These are phyloP conservation scores for Coemansia sp. DNA, from an alignment of 192 early-diverging fungal genomes.

Conservation along the genomic window DNA sequence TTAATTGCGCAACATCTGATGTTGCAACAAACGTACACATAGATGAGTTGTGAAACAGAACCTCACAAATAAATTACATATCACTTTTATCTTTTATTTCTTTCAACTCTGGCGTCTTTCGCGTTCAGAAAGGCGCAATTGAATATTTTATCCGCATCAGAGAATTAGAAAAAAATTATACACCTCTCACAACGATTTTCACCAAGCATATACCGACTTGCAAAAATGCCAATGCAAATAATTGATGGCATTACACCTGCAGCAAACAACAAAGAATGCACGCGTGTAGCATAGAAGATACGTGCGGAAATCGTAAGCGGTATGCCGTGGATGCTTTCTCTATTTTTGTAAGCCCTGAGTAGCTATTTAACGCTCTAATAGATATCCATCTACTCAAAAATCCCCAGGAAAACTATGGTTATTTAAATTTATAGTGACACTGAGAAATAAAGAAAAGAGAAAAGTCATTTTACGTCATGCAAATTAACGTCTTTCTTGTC, in stretches of 20 bases:
- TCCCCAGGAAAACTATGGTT: not conserved
- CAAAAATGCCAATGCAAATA: not conserved
- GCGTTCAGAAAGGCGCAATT: not conserved
- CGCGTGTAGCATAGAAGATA: not conserved
- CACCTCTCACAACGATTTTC: not conserved
- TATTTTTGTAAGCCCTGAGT: not conserved
- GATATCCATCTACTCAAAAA: not conserved
- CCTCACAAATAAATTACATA: not conserved
- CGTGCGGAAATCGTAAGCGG: not conserved
- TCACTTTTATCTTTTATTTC: not conserved
- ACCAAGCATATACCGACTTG: not conserved
- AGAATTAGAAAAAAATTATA: not conserved
- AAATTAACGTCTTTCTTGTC: not conserved
- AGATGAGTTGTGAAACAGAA: not conserved
- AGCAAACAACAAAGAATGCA: slow-evolving; percentile 8
- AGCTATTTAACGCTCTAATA: not conserved
- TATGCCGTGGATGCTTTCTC: not conserved
- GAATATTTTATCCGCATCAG: not conserved
- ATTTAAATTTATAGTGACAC: not conserved
- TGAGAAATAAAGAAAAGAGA: not conserved
- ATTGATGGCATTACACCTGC: not conserved
- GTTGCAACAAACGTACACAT: not conserved
- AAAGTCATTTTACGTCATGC: not conserved
- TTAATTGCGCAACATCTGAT: not conserved
- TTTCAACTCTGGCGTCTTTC: not conserved